Evolutionary conservation across 495 filamentous ascomycete species (phyloP).

Genomic region (Xanthoparmelia taractica): DNA sequence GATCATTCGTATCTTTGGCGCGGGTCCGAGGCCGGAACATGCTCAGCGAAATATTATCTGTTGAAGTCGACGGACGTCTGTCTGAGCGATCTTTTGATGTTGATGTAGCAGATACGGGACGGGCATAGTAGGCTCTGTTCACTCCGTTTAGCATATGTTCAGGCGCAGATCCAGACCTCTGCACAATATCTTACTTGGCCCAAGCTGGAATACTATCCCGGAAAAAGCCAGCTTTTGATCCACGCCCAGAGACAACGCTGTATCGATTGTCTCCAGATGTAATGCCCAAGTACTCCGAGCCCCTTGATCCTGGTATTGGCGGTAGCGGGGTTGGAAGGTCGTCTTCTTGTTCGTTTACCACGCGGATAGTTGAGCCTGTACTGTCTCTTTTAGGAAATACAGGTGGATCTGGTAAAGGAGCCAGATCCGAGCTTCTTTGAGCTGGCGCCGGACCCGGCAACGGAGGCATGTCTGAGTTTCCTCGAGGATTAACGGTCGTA

Average conservation of each 20-base stretch:
- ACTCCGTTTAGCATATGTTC: slow-evolving; percentile 4
- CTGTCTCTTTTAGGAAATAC: slow-evolving; percentile 30
- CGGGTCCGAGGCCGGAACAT: slow-evolving; percentile 48
- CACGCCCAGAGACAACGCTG: slow-evolving; percentile 37
- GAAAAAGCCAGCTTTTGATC: slow-evolving; percentile 46
- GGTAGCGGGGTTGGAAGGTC: slow-evolving; percentile 34
- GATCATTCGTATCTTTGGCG: slow-evolving; percentile 32
- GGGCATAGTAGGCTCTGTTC: slow-evolving; percentile 37
- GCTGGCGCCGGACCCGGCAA: not conserved
- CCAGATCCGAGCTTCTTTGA: not conserved
- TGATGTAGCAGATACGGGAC: slow-evolving; percentile 21
- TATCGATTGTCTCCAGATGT: slow-evolving; percentile 35
- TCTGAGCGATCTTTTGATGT: slow-evolving; percentile 9
- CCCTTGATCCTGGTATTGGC: slow-evolving; percentile 32
- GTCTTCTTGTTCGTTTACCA: slow-evolving; percentile 39
- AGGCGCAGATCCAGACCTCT: not conserved
- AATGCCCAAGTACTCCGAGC: slow-evolving; percentile 33
- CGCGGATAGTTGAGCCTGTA: slow-evolving; percentile 40
- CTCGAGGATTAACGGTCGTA: slow-evolving; percentile 17
- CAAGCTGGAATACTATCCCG: slow-evolving; percentile 53
- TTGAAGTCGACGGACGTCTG: slow-evolving; percentile 19
- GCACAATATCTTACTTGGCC: slow-evolving; percentile 42
- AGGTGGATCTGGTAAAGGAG: slow-evolving; percentile 15
- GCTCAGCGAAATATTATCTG: slow-evolving; percentile 40
- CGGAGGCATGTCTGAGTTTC: slow-evolving; percentile 12